These are phyloP conservation scores for rapeseed (Brassica napus) DNA, from an alignment of 345 rosid genomes.

Conservation along the genomic window DNA sequence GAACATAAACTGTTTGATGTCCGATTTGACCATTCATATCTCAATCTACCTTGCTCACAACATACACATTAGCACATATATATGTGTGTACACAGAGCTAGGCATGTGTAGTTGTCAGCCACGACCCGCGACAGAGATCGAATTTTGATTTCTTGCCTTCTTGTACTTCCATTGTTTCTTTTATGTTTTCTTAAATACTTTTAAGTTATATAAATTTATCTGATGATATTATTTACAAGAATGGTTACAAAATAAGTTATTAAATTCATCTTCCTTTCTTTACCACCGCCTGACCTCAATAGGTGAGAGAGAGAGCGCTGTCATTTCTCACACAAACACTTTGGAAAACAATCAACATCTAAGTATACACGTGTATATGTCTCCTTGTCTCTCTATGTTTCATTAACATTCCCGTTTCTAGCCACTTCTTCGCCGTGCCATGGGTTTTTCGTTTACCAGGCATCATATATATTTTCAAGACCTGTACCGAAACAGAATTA, in stretches of 20 bases:
- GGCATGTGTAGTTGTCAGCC: constrained; percentile 37
- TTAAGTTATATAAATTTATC: background rate
- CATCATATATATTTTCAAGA: constrained; percentile 3
- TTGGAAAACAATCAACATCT: constrained; percentile 35
- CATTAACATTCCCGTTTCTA: constrained; percentile 37
- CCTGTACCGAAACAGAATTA: background rate
- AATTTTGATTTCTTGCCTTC: background rate
- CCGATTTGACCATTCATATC: constrained; percentile 41
- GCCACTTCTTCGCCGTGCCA: constrained; percentile 20
- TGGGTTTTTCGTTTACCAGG: background rate
- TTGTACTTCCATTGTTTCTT: background rate
- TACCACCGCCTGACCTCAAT: constrained; percentile 20
- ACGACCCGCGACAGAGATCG: constrained; percentile 27
- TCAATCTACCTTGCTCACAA: constrained; percentile 19
- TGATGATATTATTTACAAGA: background rate
- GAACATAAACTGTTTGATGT: constrained; percentile 16
- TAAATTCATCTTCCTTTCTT: background rate
- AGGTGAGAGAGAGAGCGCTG: constrained; percentile 24
- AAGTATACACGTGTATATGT: constrained; percentile 16
- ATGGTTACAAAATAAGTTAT: constrained; percentile 1
- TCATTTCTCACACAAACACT: constrained; percentile 40
- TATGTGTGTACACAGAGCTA: constrained; percentile 22
- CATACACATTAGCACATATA: background rate
- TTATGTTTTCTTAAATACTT: background rate
- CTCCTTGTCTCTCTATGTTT: constrained; percentile 3